These are phyloP conservation scores for Rhodamnia rubescens DNA, from an alignment of 345 rosid genomes.

Conservation along the genomic window DNA sequence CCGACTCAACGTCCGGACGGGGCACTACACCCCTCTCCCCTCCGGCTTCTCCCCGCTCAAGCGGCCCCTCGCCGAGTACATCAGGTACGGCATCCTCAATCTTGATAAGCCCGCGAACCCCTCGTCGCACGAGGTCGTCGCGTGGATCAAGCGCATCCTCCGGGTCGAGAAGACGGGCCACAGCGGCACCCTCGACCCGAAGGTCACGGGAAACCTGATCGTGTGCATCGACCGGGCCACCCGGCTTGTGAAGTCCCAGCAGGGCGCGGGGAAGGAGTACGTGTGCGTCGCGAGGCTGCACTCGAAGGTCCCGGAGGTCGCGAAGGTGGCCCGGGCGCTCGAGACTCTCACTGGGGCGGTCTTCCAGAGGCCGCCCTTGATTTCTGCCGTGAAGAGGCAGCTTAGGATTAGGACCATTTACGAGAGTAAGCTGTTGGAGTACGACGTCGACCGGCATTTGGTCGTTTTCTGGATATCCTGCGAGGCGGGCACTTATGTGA, in stretches of 20 bases:
- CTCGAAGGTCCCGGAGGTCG: conserved; percentile 71
- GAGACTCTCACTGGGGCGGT: conserved; percentile 89
- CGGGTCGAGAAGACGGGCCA: conserved; percentile 94
- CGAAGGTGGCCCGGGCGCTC: conserved; percentile 81
- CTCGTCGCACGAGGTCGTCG: conserved; percentile 95
- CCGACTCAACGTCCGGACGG: conserved; percentile 88
- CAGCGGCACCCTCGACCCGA: conserved; percentile 92
- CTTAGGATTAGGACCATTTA: conserved; percentile 89
- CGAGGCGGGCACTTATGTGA: conserved; percentile 92
- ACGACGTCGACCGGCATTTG: conserved; percentile 68
- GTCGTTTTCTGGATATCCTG: conserved; percentile 95
- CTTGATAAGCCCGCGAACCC: conserved; percentile 97
- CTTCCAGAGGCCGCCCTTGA: conserved; percentile 83
- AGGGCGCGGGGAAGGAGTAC: conserved; percentile 96
- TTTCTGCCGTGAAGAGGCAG: conserved; percentile 93
- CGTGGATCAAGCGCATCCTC: conserved; percentile 91
- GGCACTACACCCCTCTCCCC: conserved; percentile 93
- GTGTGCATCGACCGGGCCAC: conserved; percentile 95
- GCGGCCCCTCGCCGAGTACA: conserved; percentile 72
- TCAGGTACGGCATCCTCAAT: conserved; percentile 75
- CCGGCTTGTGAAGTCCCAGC: conserved; percentile 89
- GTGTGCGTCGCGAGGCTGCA: conserved; percentile 92
- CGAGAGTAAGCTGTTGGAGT: conserved; percentile 84
- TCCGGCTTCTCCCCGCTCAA: conserved; percentile 82
- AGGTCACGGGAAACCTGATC: conserved; percentile 87